phyloP scores from a whole-genome alignment of 2,329 filamentous ascomycete genomes.

The Trichoderma lentiforme region DNA sequence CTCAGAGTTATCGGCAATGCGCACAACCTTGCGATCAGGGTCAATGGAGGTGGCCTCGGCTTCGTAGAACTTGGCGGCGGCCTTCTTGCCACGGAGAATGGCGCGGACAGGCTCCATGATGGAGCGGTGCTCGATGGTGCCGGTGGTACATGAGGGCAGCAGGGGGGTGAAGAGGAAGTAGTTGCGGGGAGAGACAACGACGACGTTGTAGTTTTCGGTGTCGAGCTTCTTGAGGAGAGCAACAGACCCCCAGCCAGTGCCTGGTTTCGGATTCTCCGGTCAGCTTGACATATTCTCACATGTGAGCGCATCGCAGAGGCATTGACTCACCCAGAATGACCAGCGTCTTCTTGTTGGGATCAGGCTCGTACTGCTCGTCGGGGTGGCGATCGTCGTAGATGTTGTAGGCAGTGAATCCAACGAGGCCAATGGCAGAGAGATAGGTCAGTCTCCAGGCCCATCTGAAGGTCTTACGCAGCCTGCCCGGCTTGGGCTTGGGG shows the following conservation, averaged over 20 bases:
- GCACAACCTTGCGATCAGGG: constrained; percentile 81
- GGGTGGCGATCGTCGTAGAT: constrained; percentile 84
- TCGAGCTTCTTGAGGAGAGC: constrained; percentile 98
- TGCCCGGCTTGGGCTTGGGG: constrained; percentile 49
- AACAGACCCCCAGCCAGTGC: constrained; percentile 93
- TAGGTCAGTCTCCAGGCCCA: constrained; percentile 84
- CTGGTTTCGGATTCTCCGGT: constrained; percentile 44
- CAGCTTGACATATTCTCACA: constrained; percentile 20
- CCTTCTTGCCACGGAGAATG: constrained; percentile 92
- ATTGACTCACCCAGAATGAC: constrained; percentile 76
- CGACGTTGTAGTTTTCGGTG: constrained; percentile 97
- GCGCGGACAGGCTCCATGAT: constrained; percentile 99
- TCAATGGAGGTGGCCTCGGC: constrained; percentile 96
- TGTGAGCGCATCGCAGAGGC: neutral
- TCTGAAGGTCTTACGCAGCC: constrained; percentile 66
- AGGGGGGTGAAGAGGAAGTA: constrained; percentile 99
- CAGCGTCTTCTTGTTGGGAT: constrained; percentile 92
- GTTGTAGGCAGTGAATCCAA: constrained; percentile 72
- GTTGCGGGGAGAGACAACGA: constrained; percentile 96
- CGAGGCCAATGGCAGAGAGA: constrained; percentile 65
- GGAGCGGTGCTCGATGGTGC: constrained; percentile 95
- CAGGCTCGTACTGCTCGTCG: constrained; percentile 70
- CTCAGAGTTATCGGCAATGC: constrained; percentile 88
- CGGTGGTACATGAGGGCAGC: constrained; percentile 94
- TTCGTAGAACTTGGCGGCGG: constrained; percentile 94